Conservation (phyloP, 768 basidiomycete genomes). For the Tylopilus sp. region DNA sequence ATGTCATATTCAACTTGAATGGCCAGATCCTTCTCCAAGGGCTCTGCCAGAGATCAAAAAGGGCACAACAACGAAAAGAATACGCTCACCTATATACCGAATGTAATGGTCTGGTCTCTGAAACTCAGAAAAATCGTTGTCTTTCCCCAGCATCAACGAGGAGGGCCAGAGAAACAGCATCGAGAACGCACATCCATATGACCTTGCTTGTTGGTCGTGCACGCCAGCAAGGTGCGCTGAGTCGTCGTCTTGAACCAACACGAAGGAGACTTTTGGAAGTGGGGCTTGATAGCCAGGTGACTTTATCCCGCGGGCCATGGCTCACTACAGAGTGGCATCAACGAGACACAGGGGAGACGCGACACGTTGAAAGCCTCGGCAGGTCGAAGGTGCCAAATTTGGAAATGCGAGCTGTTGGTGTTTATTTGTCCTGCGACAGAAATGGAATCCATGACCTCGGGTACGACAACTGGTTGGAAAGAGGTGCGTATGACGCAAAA, state of each 20-base stretch:
- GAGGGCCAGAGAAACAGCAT: not conserved
- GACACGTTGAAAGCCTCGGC: slow-evolving; percentile 7
- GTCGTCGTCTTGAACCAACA: slow-evolving; percentile 61
- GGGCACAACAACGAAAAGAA: not conserved
- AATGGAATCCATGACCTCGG: too few relatives aligned
- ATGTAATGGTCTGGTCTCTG: slow-evolving; percentile 82
- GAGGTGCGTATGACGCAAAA: too few relatives aligned
- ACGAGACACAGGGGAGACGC: slow-evolving; percentile 20
- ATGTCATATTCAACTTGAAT: slow-evolving; percentile 98
- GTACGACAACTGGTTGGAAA: too few relatives aligned
- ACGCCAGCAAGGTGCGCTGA: slow-evolving; percentile 61
- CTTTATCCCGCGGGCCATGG: slow-evolving; percentile 39
- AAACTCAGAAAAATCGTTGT: slow-evolving; percentile 70
- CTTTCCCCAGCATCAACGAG: slow-evolving; percentile 31
- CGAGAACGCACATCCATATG: slow-evolving; percentile 66
- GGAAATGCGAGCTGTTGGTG: slow-evolving; percentile 13
- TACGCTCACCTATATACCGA: slow-evolving; percentile 74
- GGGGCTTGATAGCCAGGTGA: slow-evolving; percentile 35
- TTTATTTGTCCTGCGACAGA: slow-evolving; percentile 6
- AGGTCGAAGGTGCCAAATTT: slow-evolving; percentile 15
- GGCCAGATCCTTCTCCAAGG: slow-evolving; percentile 87
- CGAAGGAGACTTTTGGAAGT: slow-evolving; percentile 67
- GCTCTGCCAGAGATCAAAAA: slow-evolving; percentile 51
- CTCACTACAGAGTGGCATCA: not conserved
- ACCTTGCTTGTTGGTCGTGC: slow-evolving; percentile 56